These are phyloP conservation scores for Botryotinia calthae DNA, from an alignment of 2,329 filamentous ascomycete species.

Conservation along the genomic window DNA sequence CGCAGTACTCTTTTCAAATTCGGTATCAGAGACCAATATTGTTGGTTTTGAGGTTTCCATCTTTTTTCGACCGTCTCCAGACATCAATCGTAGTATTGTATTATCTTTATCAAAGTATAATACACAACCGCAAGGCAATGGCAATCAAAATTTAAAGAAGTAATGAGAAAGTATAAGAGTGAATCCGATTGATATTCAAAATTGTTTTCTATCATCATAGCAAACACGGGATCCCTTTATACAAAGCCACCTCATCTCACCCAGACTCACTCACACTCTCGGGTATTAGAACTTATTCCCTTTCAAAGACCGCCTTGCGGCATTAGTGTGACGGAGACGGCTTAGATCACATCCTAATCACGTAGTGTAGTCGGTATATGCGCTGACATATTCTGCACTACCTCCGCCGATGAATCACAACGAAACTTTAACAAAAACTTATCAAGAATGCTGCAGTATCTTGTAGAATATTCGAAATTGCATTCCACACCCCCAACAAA, in stretches of 20 bases:
- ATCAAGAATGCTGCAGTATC: not conserved
- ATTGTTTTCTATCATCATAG: not conserved
- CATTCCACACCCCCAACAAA: not conserved
- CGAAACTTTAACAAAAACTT: too few species aligned
- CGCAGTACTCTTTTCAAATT: constrained; percentile 25
- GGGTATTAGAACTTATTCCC: not conserved
- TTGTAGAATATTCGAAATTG: not conserved
- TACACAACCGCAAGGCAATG: not conserved
- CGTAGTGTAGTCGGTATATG: not conserved
- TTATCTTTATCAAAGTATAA: not conserved
- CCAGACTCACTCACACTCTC: not conserved
- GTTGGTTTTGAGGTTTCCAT: constrained; percentile 4
- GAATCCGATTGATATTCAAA: not conserved
- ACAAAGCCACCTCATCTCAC: not conserved
- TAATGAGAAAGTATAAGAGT: not conserved
- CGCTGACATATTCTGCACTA: not conserved
- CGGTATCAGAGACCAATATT: constrained; percentile 15
- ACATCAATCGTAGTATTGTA: not conserved
- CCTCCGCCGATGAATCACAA: not conserved
- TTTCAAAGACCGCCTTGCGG: not conserved
- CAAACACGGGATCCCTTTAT: not conserved
- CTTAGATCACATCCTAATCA: not conserved
- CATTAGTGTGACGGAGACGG: not conserved
- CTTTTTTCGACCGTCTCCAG: not conserved
- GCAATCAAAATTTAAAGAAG: not conserved